Percentiles rank a stretch among this genome's conserved stretches.
phyloP scores from a whole-genome alignment of 2,329 filamentous ascomycete species.

The Beauveria caledonica region DNA sequence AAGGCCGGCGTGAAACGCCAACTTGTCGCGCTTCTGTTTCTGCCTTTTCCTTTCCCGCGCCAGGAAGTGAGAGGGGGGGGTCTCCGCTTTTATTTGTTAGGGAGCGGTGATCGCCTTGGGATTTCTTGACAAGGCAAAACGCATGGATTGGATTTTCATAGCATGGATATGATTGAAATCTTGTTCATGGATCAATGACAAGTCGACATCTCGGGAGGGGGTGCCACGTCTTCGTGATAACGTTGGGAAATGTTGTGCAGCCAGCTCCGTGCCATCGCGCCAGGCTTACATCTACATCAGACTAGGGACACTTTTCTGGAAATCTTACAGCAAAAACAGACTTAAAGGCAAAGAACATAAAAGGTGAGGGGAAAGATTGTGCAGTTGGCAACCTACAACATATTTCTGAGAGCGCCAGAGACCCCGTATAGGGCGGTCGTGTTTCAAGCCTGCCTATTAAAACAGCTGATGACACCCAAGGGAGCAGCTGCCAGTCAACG shows the following conservation, averaged over 20 bases:
- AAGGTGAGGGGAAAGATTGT: too few relatives aligned
- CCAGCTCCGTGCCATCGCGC: too few relatives aligned
- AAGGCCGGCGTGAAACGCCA: neutral
- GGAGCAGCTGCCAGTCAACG: neutral
- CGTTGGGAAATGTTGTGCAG: too few relatives aligned
- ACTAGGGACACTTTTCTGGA: too few relatives aligned
- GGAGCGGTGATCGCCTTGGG: too few relatives aligned
- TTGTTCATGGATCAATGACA: too few relatives aligned
- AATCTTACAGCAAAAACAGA: neutral
- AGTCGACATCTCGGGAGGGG: too few relatives aligned
- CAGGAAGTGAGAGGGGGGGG: neutral
- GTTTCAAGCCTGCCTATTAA: neutral
- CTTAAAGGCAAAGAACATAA: neutral
- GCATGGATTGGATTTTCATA: neutral
- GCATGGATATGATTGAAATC: neutral
- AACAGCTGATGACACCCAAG: neutral
- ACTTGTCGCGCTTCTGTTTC: constrained; percentile 4
- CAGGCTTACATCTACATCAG: too few relatives aligned
- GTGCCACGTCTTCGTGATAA: too few relatives aligned
- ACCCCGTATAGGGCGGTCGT: neutral
- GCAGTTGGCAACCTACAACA: neutral
- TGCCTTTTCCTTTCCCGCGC: neutral
- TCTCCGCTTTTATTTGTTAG: too few relatives aligned
- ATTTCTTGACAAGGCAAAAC: too few relatives aligned
- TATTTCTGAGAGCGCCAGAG: neutral